These are phyloP conservation scores for Citrullus mucosospermus DNA, from an alignment of 306 rosid species.

Conservation along the genomic window DNA sequence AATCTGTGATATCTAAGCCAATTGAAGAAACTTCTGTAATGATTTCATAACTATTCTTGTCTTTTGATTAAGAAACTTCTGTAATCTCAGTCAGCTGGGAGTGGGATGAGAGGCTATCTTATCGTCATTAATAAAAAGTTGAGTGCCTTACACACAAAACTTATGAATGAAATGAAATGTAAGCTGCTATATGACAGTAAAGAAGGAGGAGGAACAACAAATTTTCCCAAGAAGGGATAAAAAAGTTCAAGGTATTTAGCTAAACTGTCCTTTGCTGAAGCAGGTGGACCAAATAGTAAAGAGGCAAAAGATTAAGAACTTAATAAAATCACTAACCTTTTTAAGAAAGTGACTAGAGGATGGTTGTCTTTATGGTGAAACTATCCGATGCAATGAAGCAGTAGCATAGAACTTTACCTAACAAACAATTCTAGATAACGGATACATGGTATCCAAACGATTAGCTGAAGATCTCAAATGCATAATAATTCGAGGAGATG, in stretches of 20 bases:
- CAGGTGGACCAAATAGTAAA: background rate
- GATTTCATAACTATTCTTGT: background rate
- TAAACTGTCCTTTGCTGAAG: background rate
- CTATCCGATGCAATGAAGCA: background rate
- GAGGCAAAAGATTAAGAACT: background rate
- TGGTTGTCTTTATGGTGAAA: background rate
- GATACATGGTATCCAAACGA: background rate
- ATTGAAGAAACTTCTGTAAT: background rate
- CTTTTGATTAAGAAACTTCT: background rate
- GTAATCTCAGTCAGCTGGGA: background rate
- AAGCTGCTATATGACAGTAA: background rate
- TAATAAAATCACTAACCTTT: background rate
- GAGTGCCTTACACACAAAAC: background rate
- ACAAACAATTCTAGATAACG: background rate
- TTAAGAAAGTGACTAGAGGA: background rate
- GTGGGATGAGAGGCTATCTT: background rate
- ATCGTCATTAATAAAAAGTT: background rate
- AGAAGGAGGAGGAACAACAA: background rate
- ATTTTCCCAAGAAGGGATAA: background rate
- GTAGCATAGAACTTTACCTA: background rate
- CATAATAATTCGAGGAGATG: background rate
- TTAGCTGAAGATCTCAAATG: background rate
- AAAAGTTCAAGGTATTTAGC: background rate
- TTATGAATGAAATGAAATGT: background rate
- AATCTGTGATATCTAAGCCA: background rate